These are phyloP conservation scores for Leccinum incarnatum DNA, from an alignment of 768 basidiomycete genomes.

Conservation along the genomic window DNA sequence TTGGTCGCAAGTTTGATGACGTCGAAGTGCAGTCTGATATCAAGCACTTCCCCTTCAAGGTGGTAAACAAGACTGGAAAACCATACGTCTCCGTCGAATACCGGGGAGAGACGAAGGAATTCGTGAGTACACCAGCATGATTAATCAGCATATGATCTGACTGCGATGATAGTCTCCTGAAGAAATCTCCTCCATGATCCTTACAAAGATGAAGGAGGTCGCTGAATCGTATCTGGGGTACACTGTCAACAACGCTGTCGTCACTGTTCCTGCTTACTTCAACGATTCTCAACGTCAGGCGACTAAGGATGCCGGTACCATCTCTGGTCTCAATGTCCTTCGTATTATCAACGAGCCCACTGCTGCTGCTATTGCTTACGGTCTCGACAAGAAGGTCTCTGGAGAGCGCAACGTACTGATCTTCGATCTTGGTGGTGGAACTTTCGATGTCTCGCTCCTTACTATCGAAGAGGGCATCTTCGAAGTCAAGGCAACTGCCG, in stretches of 20 bases:
- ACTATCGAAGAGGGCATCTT: conserved; percentile 98
- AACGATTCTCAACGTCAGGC: conserved; percentile 99
- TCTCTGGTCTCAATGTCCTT: conserved; percentile 91
- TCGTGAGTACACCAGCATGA: conserved; percentile 50
- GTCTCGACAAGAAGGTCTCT: conserved; percentile 90
- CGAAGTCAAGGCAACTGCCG: conserved; percentile 97
- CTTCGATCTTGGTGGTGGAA: conserved; percentile 98
- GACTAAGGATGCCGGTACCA: conserved; percentile 95
- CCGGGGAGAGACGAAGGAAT: conserved; percentile 91
- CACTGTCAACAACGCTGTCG: conserved; percentile 84
- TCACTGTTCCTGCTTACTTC: conserved; percentile 97
- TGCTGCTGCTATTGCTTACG: conserved; percentile 97
- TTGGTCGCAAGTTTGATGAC: conserved; percentile 89
- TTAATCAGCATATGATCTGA: conserved; percentile 13
- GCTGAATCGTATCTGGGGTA: conserved; percentile 94
- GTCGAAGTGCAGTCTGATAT: conserved; percentile 78
- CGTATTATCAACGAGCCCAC: conserved; percentile 99
- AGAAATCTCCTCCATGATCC: conserved; percentile 97
- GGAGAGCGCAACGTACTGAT: conserved; percentile 96
- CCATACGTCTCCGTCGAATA: conserved; percentile 89
- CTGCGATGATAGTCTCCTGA: conserved; percentile 69
- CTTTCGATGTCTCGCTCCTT: conserved; percentile 95
- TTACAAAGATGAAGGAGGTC: conserved; percentile 97
- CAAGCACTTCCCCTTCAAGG: conserved; percentile 94
- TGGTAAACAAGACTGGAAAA: conserved; percentile 83